Evolutionary conservation across 805 yeast genomes (phyloP), one percentile per base, ranked within the genome.

Genomic region (Starmerella sp.): DNA sequence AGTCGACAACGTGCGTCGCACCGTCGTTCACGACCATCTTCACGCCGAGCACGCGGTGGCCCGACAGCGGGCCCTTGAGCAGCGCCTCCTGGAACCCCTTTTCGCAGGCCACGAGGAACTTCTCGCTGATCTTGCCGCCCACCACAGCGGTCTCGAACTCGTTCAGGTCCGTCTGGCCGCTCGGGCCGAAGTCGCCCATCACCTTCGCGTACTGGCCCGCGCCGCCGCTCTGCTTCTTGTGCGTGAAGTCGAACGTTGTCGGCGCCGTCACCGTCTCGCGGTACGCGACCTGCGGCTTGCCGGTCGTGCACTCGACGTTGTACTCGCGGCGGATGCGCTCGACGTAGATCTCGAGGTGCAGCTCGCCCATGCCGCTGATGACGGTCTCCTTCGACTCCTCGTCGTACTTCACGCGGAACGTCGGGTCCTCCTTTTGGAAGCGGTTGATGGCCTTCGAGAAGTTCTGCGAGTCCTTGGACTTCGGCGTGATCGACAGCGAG

Each of bases 181-280:
- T 67, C 53, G 89, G 81, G 6, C 76, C 71, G 73, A 90, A 69
- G 55, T 75, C 78, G 69, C 99, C 97, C 71, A 89, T 84, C 66
- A 91, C 96, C 75, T 90, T 83, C 72, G 96, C 98, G 69, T 82
- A 93, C 77, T 93, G 99, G 74, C 99, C 99, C 62, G 97, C 95
- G 80, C 99, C 99, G 72, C 99, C 99, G 67, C 91, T 80, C 76
- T 93, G 99, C 69, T 89, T 91, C 79, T 93, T 93, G 77, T 91
- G 97, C 32, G 96, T 84, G 74, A 84, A 88, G 69, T 93, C 97
- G 67, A 93, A 91, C 13, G 81, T 76, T 34, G 91, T 77, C 43
- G 86, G 74, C 2, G 77, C 69, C 38, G 85, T 74, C 61, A 91
- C 82, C 42, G 97, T 84, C 74, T 93, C 99, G 72, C 99, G 83